These are phyloP conservation scores for Rhodofomes roseus DNA, from an alignment of 1,284 basidiomycete genomes.

Conservation along the genomic window DNA sequence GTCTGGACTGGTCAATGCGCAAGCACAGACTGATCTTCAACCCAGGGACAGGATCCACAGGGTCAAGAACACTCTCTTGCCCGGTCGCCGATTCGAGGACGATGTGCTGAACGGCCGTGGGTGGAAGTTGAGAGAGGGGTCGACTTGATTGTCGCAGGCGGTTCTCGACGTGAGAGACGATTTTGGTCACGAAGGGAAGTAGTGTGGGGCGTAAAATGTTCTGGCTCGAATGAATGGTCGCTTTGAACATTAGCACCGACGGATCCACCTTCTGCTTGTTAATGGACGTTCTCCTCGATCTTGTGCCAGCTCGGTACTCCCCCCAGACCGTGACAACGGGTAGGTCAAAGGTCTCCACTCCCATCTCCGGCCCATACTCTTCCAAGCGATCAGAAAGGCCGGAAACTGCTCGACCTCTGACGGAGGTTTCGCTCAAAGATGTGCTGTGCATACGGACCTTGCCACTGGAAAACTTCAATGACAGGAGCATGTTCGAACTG, in stretches of 20 bases:
- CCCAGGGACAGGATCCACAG: constrained; percentile 33
- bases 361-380: constrained; percentile 45
- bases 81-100: constrained; percentile 7
- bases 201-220: constrained; percentile 81
- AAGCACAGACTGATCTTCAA: constrained; percentile 80
- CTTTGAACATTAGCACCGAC: constrained; percentile 68
- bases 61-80: constrained; percentile 7
- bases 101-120: constrained; percentile 17
- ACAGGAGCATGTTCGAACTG: constrained; percentile 67
- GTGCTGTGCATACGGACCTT: constrained; percentile 63
- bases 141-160: constrained; percentile 47
- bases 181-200: constrained; percentile 78
- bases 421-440: constrained; percentile 28
- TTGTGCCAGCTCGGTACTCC: constrained; percentile 65
- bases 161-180: constrained; percentile 60
- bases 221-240: constrained; percentile 81
- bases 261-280: constrained; percentile 34
- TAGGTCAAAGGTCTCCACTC: constrained; percentile 65
- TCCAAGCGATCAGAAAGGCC: constrained; percentile 33
- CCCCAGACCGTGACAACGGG: constrained; percentile 83
- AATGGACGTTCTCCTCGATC: constrained; percentile 33
- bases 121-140: constrained; percentile 20
- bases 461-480: constrained; percentile 79
- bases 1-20: constrained; percentile 82
- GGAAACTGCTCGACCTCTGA: constrained; percentile 35